A percentile compares a stretch with the other conserved stretches of the same genome.
Conservation (phyloP, 306 rosid species). For the Arachis hypogaea region DNA sequence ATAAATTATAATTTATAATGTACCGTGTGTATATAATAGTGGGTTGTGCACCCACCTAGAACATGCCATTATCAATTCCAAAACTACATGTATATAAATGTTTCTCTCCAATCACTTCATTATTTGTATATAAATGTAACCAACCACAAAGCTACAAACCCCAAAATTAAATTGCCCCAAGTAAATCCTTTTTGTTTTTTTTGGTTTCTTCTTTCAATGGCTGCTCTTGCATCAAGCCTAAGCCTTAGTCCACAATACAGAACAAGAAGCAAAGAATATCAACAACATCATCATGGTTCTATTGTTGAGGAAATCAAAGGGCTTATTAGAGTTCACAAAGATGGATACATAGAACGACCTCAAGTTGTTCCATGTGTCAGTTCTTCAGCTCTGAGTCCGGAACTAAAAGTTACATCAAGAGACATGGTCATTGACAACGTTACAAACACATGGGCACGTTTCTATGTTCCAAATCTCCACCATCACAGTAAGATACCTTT, state of each 20-base stretch:
- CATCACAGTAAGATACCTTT: slow-evolving; percentile 59
- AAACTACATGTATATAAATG: too few species aligned
- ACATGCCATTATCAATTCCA: background rate
- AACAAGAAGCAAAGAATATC: slow-evolving; percentile 32
- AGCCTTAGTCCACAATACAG: slow-evolving; percentile 44
- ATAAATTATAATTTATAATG: too few species aligned
- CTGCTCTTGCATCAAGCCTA: slow-evolving; percentile 54
- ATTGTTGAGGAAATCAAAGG: slow-evolving; percentile 75
- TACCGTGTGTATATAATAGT: too few species aligned
- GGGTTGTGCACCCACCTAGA: slow-evolving; percentile 7
- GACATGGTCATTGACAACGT: slow-evolving; percentile 67
- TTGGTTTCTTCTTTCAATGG: slow-evolving; percentile 42
- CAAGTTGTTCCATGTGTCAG: slow-evolving; percentile 64
- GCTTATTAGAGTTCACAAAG: slow-evolving; percentile 67
- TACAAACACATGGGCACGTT: slow-evolving; percentile 69
- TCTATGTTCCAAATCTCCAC: slow-evolving; percentile 59
- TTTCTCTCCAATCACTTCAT: background rate
- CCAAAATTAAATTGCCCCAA: background rate
- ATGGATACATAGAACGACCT: slow-evolving; percentile 72
- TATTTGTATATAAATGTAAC: slow-evolving; percentile 23
- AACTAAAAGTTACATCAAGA: slow-evolving; percentile 53
- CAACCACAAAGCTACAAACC: slow-evolving; percentile 12
- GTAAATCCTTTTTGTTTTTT: background rate
- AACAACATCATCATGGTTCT: slow-evolving; percentile 28
- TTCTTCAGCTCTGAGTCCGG: slow-evolving; percentile 41